Base-by-base conservation (phyloP, 2,329 filamentous ascomycete genomes). In the Penicillium frequentans region DNA sequence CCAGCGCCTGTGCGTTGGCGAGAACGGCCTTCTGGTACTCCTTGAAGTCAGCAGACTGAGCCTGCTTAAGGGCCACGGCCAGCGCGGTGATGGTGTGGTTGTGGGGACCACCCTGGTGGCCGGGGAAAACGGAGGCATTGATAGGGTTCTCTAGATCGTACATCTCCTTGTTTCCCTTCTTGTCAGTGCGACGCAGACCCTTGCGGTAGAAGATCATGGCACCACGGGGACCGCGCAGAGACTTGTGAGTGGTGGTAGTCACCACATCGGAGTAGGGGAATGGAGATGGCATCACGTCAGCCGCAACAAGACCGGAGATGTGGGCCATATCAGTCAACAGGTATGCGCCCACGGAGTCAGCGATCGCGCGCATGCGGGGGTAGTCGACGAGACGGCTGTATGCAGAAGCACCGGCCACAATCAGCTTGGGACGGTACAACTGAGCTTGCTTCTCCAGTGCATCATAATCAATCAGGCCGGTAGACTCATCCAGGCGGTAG, bases 131-230 rank as follows among this genome's bases (percentile, higher is more conserved):
- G 56, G 95, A 98, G 78, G 96, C 93, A 83, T 99, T 99, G 84
- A 99, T 99, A 55, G 92, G 90, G 68, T 88, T 86, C 83, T 99
- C 95, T 33, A 99, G 86, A 72, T 99, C 92, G 76, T 97, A 99
- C 70, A 93, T 82, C 51, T 84, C 89, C 82, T 93, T 86, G 81
- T 96, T 93, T 71, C 92, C 92, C 60, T 90, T 88, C 85, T 97
- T 97, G 74, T 98, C 91, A 54, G 89, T 89, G 71, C 89, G 91
- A 72, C 93, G 90, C 60, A 97, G 88, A 63, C 95, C 95, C 83
- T 96, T 97, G 79, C 95, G 91, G 88, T 93, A 99, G 86, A 99
- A 99, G 81, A 99, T 99, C 95, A 99, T 99, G 75, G 95, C 95
- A 72, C 95, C 95, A 76, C 95, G 91, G 58, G 95, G 95, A 58